Conservation (phyloP, 768 basidiomycete genomes). For the Rhodotorula babjevae region DNA sequence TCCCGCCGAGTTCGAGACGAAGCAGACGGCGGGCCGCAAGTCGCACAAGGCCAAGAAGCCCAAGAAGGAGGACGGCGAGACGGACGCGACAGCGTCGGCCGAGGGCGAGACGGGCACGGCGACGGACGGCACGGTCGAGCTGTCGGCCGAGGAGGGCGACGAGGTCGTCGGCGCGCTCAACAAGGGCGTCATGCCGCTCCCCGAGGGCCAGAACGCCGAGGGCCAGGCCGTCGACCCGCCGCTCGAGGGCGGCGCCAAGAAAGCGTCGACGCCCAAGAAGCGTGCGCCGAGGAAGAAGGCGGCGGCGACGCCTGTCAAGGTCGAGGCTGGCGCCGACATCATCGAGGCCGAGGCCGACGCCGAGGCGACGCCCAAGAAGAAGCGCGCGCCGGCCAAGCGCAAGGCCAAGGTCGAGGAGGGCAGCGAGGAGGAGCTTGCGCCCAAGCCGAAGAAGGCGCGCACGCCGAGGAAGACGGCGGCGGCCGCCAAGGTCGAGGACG, state of each 20-base stretch:
- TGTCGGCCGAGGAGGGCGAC: not conserved
- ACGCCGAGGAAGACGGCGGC: not conserved
- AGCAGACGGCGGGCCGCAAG: conserved; percentile 47
- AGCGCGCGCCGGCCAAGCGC: not conserved
- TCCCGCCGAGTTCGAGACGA: conserved; percentile 49
- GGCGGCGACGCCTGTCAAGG: not conserved
- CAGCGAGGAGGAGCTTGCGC: not conserved
- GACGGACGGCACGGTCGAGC: not conserved
- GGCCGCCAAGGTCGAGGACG: not conserved
- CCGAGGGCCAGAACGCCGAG: conserved; percentile 24
- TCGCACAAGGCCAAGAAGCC: conserved; percentile 47
- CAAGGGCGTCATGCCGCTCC: conserved; percentile 12
- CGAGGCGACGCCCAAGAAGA: not conserved
- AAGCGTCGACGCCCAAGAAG: not conserved
- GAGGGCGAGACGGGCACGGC: not conserved
- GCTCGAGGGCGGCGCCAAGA: not conserved
- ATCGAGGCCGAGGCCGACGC: not conserved
- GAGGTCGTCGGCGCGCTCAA: not conserved
- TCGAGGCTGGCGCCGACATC: not conserved
- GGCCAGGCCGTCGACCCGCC: conserved; percentile 15
- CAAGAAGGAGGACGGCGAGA: conserved; percentile 42
- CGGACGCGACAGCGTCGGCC: not conserved
- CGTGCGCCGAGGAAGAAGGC: conserved; percentile 20
- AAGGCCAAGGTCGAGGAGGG: not conserved
- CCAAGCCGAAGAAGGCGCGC: not conserved